These are phyloP conservation scores for Murraya paniculata DNA, from an alignment of 345 rosid genomes.

Conservation along the genomic window DNA sequence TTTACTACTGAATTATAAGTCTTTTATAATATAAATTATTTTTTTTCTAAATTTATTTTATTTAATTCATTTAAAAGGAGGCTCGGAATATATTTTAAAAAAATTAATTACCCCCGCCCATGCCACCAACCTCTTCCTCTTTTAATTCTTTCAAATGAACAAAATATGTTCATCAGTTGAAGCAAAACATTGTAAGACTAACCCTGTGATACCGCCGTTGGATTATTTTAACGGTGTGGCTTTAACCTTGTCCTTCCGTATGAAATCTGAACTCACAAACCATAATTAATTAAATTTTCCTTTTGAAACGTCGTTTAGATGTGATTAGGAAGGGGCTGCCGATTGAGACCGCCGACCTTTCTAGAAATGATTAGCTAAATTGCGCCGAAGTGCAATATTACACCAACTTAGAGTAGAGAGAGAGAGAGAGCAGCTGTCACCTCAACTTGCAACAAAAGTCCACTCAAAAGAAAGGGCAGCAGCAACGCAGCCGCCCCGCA, in stretches of 20 bases:
- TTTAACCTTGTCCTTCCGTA: not conserved
- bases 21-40: too few species aligned
- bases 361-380: not conserved
- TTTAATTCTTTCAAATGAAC: too few species aligned
- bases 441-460: constrained; percentile 22
- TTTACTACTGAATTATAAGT: too few species aligned
- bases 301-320: not conserved
- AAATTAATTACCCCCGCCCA: too few species aligned
- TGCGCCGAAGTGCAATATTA: constrained; percentile 5
- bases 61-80: too few species aligned
- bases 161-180: not conserved
- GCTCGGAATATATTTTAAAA: too few species aligned
- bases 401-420: not conserved
- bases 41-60: too few species aligned
- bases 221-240: not conserved
- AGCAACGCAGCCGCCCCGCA: constrained; percentile 34
- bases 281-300: not conserved
- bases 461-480: constrained; percentile 21
- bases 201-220: not conserved
- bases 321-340: not conserved
- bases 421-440: constrained; percentile 14
- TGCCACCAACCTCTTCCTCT: too few species aligned
- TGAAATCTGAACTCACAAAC: not conserved
- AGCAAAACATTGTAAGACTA: not conserved
- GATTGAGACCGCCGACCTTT: not conserved